Conservation (phyloP, 495 filamentous ascomycete genomes). For the Aspergillus saccharolyticus region DNA sequence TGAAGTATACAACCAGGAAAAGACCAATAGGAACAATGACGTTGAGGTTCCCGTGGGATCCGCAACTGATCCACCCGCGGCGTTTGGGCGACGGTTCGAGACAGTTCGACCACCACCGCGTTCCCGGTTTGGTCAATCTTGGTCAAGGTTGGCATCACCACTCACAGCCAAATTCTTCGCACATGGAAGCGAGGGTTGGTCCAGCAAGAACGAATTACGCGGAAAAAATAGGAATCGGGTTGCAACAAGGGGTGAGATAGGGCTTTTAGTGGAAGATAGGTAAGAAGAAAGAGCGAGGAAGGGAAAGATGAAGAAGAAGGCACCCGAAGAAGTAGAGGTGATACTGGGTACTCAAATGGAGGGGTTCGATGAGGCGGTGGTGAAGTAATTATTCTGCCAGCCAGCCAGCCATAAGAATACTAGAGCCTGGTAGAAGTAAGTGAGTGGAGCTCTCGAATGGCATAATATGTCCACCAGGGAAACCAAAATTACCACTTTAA, state of each 20-base stretch:
- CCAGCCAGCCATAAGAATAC: background rate
- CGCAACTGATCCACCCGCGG: slow-evolving; percentile 5
- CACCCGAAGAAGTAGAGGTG: background rate
- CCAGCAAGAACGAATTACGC: background rate
- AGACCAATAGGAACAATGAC: slow-evolving; percentile 10
- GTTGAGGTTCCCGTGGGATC: slow-evolving; percentile 11
- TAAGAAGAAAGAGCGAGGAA: background rate
- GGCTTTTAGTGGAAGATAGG: background rate
- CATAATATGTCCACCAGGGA: background rate
- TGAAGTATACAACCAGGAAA: background rate
- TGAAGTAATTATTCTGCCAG: background rate
- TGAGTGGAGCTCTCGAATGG: background rate
- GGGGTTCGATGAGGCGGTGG: background rate
- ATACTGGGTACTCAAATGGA: background rate
- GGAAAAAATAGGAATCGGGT: background rate
- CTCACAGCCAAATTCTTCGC: background rate
- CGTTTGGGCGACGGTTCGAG: slow-evolving; percentile 8
- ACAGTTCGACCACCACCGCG: slow-evolving; percentile 8
- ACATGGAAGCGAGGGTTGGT: slow-evolving; percentile 4
- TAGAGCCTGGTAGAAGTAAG: too few species aligned
- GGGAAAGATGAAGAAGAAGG: background rate
- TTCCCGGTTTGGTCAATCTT: background rate
- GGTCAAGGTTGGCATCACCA: background rate
- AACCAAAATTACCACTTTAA: slow-evolving; percentile 4
- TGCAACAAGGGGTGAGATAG: background rate